Evolutionary conservation across 179 eudicot species (phyloP).

Genomic region (Beta corolliflora): DNA sequence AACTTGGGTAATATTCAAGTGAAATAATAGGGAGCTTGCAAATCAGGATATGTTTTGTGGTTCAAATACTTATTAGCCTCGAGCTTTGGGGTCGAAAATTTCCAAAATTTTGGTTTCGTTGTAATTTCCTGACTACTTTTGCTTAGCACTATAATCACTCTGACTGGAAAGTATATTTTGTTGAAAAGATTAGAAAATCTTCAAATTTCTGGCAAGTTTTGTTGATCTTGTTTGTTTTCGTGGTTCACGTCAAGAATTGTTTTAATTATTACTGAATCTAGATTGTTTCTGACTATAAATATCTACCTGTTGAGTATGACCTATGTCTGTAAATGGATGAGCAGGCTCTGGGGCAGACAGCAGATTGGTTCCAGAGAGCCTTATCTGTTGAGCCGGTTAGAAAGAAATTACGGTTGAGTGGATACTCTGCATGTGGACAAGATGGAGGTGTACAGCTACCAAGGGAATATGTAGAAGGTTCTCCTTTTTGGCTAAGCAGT

Average conservation of each 20-base stretch:
- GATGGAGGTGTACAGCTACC: slow-evolving; percentile 99
- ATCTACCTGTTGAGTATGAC: neutral
- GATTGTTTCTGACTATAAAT: neutral
- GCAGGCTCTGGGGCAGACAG: slow-evolving; percentile 94
- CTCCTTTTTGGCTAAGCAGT: slow-evolving; percentile 13
- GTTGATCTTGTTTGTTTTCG: neutral
- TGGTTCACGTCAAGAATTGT: neutral
- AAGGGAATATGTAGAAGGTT: slow-evolving; percentile 91
- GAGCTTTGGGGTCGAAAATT: neutral
- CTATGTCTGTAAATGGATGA: slow-evolving; percentile 23
- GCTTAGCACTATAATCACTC: neutral
- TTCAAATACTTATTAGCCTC: neutral
- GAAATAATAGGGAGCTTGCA: neutral
- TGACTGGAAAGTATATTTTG: neutral
- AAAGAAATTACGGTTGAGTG: slow-evolving; percentile 92
- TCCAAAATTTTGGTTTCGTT: neutral
- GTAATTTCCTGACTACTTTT: neutral
- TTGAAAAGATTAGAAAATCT: neutral
- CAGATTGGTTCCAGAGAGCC: slow-evolving; percentile 91
- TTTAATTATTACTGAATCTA: no score
- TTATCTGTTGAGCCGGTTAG: slow-evolving; percentile 91
- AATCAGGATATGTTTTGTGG: neutral
- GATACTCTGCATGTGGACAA: slow-evolving; percentile 98
- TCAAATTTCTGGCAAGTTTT: neutral
- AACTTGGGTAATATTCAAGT: neutral